Conservation (phyloP, 495 filamentous ascomycete genomes). For the Penicillium dipodomyicola region DNA sequence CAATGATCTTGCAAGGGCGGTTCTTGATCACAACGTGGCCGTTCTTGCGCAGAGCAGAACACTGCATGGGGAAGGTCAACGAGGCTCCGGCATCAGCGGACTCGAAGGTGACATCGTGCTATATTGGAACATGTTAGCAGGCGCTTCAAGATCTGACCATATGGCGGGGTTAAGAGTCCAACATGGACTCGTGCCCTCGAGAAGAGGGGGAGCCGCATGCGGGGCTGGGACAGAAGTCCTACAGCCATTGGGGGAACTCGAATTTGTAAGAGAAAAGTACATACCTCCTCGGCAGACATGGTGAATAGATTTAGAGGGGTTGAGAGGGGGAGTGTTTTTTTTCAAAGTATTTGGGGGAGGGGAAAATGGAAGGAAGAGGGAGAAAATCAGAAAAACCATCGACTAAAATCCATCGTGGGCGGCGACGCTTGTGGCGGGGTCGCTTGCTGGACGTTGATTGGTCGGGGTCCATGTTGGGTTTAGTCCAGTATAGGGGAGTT, state of each 20-base stretch:
- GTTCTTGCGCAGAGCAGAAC: conserved; percentile 98
- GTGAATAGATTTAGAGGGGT: conserved; percentile 29
- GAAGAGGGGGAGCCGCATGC: conserved; percentile 36
- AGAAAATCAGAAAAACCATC: conserved; percentile 7
- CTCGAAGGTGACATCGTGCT: conserved; percentile 93
- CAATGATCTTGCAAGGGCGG: conserved; percentile 99
- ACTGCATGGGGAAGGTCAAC: conserved; percentile 94
- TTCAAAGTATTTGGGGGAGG: conserved; percentile 19
- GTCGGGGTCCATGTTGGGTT: conserved; percentile 15
- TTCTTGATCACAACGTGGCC: conserved; percentile 96
- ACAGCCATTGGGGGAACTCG: conserved; percentile 10
- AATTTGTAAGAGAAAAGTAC: conserved; percentile 11
- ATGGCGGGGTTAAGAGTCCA: conserved; percentile 2
- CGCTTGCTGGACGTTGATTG: conserved; percentile 28
- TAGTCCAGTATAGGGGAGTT: conserved; percentile 24
- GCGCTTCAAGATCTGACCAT: neutral
- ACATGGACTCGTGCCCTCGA: conserved; percentile 19
- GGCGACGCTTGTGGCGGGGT: conserved; percentile 23
- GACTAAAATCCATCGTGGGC: conserved; percentile 13
- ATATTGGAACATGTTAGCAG: conserved; percentile 15
- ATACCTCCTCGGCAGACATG: conserved; percentile 46
- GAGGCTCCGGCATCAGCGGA: conserved; percentile 92
- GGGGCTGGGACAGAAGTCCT: conserved; percentile 28
- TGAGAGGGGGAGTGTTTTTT: conserved; percentile 15
- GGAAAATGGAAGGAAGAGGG: conserved; percentile 26